These are phyloP conservation scores for Golubevia pallescens DNA, from an alignment of 1,284 basidiomycete genomes.

Conservation along the genomic window DNA sequence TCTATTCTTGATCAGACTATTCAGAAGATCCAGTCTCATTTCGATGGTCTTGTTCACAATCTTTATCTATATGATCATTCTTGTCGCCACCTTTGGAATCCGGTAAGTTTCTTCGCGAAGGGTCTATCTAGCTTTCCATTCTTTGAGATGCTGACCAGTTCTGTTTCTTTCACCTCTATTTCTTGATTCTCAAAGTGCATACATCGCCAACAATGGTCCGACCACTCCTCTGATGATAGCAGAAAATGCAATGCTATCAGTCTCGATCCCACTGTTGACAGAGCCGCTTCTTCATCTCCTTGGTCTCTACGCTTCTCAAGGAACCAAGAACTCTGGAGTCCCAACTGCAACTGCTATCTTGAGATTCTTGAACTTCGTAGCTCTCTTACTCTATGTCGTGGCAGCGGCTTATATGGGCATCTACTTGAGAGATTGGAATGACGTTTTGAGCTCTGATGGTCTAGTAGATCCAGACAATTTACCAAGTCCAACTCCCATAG, in stretches of 20 bases:
- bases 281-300: constrained; percentile 32
- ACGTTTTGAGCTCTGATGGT: constrained; percentile 10
- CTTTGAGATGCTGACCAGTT: too few relatives aligned
- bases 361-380: constrained; percentile 34
- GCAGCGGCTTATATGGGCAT: constrained; percentile 23
- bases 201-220: constrained; percentile 20
- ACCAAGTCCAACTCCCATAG: constrained; percentile 18
- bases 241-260: constrained; percentile 24
- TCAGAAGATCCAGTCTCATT: constrained; percentile 32
- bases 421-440: constrained; percentile 29
- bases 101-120: background rate
- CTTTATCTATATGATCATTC: constrained; percentile 25
- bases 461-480: constrained; percentile 21
- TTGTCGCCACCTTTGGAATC: constrained; percentile 27
- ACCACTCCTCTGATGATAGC: constrained; percentile 29
- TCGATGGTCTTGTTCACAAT: constrained; percentile 30
- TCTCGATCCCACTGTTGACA: constrained; percentile 27
- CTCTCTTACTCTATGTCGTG: constrained; percentile 33
- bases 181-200: constrained; percentile 6
- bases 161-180: too few relatives aligned
- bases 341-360: constrained; percentile 23
- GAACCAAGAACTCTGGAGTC: constrained; percentile 20
- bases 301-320: constrained; percentile 25
- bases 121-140: too few relatives aligned
- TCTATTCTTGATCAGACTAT: constrained; percentile 30